Conservation (phyloP, 371 early-diverging fungal species). For the Mucor ambiguus region DNA sequence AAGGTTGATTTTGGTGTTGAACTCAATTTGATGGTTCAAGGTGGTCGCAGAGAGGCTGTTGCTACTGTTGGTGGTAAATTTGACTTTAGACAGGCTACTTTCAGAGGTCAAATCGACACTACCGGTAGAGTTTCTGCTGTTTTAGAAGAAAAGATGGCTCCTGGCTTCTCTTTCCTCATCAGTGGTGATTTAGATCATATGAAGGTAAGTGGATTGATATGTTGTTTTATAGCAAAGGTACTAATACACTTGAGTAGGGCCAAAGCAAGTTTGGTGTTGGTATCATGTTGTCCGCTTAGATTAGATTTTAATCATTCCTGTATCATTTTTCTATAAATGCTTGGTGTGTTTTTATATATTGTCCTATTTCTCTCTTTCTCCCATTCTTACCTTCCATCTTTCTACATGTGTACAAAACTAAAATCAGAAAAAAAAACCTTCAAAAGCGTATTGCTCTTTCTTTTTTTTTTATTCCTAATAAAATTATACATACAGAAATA, state of each 20-base stretch:
- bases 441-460: not conserved
- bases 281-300: slow-evolving; percentile 78
- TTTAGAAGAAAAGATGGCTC: slow-evolving; percentile 94
- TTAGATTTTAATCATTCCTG: slow-evolving; percentile 9
- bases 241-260: slow-evolving; percentile 43
- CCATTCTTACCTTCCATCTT: not conserved
- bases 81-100: slow-evolving; percentile 89
- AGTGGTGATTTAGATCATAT: slow-evolving; percentile 96
- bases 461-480: slow-evolving; percentile 6
- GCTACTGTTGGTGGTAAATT: slow-evolving; percentile 95
- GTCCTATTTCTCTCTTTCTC: not conserved
- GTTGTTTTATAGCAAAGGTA: not conserved
- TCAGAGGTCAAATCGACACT: slow-evolving; percentile 91
- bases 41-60: slow-evolving; percentile 86
- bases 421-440: slow-evolving; percentile 9
- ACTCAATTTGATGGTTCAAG: slow-evolving; percentile 80
- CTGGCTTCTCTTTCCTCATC: slow-evolving; percentile 90
- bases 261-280: slow-evolving; percentile 83
- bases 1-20: slow-evolving; percentile 95
- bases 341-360: slow-evolving; percentile 5
- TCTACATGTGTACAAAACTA: slow-evolving; percentile 13
- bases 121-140: slow-evolving; percentile 86
- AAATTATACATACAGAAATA: slow-evolving; percentile 5
- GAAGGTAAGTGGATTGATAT: slow-evolving; percentile 55
- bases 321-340: slow-evolving; percentile 3